Percentiles rank a stretch among this genome's conserved stretches.
These are phyloP conservation scores for Pichia occidentalis DNA, from an alignment of 805 yeast species.

Conservation along the genomic window DNA sequence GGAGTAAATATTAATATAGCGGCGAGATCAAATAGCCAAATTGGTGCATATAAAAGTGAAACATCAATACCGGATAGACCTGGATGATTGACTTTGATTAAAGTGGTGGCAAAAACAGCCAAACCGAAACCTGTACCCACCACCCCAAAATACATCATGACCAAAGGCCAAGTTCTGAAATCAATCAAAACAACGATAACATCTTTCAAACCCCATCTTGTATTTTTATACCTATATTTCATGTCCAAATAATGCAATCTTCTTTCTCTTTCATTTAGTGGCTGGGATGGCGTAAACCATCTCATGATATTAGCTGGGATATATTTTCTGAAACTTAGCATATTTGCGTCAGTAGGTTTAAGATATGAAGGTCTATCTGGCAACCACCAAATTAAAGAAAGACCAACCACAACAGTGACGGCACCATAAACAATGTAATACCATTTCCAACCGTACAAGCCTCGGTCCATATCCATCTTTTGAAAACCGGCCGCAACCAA, in stretches of 20 bases:
- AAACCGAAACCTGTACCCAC: constrained; percentile 88
- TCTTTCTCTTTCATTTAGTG: constrained; percentile 49
- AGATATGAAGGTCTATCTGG: constrained; percentile 64
- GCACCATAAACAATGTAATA: constrained; percentile 72
- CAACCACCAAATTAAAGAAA: constrained; percentile 70
- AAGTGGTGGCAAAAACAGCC: constrained; percentile 78
- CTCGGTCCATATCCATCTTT: constrained; percentile 64
- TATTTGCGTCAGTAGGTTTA: constrained; percentile 11
- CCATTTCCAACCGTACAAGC: constrained; percentile 84
- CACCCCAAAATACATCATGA: constrained; percentile 87
- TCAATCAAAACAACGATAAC: constrained; percentile 51
- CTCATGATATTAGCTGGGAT: constrained; percentile 18
- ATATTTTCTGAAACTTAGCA: constrained; percentile 17
- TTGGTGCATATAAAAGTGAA: constrained; percentile 77
- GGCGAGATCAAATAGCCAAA: constrained; percentile 79
- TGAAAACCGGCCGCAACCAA: constrained; percentile 85
- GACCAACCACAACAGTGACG: constrained; percentile 57
- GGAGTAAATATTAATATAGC: constrained; percentile 75
- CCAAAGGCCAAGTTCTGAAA: constrained; percentile 68
- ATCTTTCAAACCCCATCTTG: constrained; percentile 56
- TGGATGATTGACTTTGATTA: constrained; percentile 61
- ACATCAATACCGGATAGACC: constrained; percentile 56
- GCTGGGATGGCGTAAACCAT: constrained; percentile 30
- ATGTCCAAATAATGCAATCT: constrained; percentile 56
- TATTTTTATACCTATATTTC: constrained; percentile 40